Base-by-base conservation (phyloP, 345 rosid genomes). In the Salix suchowensis region DNA sequence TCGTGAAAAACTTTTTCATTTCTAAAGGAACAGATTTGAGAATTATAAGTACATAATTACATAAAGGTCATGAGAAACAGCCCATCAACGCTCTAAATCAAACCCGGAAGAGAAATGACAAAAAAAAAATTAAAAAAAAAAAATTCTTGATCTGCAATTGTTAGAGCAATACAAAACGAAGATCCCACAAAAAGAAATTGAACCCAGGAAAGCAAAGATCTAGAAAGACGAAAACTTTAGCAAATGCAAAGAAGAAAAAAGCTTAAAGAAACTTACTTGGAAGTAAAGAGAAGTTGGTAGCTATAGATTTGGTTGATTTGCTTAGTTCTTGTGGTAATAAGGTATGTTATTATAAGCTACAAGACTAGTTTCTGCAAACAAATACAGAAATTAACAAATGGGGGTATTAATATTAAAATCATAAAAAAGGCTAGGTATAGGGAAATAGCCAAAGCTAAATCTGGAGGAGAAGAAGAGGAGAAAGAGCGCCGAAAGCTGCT, bases 401-500 rank as follows among this genome's bases (percentile, higher is more conserved):
- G 44, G 44, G 26, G 50, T 14, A 46, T 46, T 46, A 14, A 46
- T 46, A 13, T 46, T 13, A 13, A 12, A 12, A 46, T 12, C 14
- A 46, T 46, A 46, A 46, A 46, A 44, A 28, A 62, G 46, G 44
- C 39, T 69, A 66, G 6, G 55, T 48, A 69, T 48, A 48, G 2
- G 58, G 52, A 74, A 14, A 50, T 61, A 77, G 72, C 60, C 67
- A 26, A 21, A 73, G 66, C 62, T 65, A 75, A 67, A 65, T 75
- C 72, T 75, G 24, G 11, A 76, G 18, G 68, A 75, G 36, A 19
- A 39, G 71, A 54, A 37, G 60, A 64, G 75, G 39, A 74, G 79
- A 71, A 74, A 82, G 36, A 81, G 87, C 85, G 86, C 80, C 84
- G 81, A 87, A 85, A 85, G 88, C 87, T 83, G 86, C 81, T 19